These are phyloP conservation scores for Neopestalotiopsis clavispora DNA, from an alignment of 2,329 filamentous ascomycete genomes.

Conservation along the genomic window DNA sequence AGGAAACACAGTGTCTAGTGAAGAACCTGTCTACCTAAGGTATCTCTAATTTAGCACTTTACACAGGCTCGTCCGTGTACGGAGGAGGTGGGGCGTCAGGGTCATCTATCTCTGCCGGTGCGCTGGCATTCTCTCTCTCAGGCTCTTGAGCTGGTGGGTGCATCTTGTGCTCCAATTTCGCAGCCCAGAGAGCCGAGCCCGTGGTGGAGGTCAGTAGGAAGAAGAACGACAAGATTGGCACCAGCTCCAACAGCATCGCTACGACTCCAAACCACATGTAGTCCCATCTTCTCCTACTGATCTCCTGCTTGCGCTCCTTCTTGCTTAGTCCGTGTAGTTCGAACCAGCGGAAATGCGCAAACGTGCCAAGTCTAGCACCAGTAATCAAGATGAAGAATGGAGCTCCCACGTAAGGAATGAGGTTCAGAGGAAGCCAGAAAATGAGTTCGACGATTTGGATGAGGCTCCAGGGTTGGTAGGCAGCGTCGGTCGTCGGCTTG, in stretches of 20 bases:
- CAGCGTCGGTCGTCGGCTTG: constrained; percentile 75
- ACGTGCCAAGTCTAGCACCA: constrained; percentile 83
- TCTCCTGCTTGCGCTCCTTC: constrained; percentile 73
- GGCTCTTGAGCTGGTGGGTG: constrained; percentile 25
- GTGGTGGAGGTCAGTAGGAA: constrained; percentile 87
- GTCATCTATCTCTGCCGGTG: constrained; percentile 28
- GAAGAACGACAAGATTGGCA: constrained; percentile 90
- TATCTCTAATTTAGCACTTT: constrained; percentile 8
- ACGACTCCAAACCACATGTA: constrained; percentile 94
- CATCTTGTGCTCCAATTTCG: constrained; percentile 70
- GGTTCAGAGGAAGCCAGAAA: constrained; percentile 79
- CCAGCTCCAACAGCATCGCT: constrained; percentile 82
- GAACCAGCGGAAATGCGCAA: constrained; percentile 92
- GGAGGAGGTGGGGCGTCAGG: constrained; percentile 40
- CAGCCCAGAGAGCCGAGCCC: constrained; percentile 86
- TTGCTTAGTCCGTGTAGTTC: constrained; percentile 76
- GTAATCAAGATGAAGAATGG: constrained; percentile 88
- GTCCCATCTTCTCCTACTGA: constrained; percentile 72
- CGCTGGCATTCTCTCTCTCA: constrained; percentile 15
- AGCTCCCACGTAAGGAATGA: constrained; percentile 82
- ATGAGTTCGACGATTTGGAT: constrained; percentile 90
- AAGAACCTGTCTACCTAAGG: background rate
- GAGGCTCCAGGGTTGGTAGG: constrained; percentile 88
- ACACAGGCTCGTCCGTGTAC: constrained; percentile 44
- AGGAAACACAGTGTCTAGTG: background rate